These are phyloP conservation scores for Chalaropsis ovoidea DNA, from an alignment of 2,329 filamentous ascomycete species.

Conservation along the genomic window DNA sequence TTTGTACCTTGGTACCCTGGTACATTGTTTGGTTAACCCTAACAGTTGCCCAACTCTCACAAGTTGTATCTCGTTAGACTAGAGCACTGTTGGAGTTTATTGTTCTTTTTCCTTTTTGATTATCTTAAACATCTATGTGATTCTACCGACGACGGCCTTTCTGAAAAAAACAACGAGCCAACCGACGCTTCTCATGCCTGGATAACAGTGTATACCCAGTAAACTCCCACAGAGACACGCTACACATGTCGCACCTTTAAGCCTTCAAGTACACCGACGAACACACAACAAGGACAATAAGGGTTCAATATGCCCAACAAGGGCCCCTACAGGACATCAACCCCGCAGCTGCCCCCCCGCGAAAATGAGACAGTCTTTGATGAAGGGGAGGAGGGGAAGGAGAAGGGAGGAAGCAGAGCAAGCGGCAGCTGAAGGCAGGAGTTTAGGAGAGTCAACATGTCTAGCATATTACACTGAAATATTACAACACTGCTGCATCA, in stretches of 20 bases:
- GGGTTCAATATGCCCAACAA: not conserved
- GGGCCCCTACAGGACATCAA: not conserved
- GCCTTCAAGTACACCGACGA: not conserved
- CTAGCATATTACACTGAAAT: not conserved
- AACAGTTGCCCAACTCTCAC: too few relatives aligned
- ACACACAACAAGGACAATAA: not conserved
- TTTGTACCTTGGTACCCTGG: too few relatives aligned
- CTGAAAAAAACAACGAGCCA: too few relatives aligned
- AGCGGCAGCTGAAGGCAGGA: not conserved
- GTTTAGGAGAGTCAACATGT: not conserved
- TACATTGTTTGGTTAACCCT: too few relatives aligned
- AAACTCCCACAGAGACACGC: too few relatives aligned
- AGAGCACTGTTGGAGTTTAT: not conserved
- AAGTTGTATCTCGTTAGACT: not conserved
- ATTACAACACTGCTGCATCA: not conserved
- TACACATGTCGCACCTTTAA: not conserved
- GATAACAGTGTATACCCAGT: too few relatives aligned
- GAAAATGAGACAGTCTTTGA: conserved; percentile 3
- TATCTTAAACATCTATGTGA: too few relatives aligned
- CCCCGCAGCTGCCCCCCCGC: not conserved
- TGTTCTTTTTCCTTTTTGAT: not conserved
- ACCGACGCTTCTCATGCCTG: too few relatives aligned
- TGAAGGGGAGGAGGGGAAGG: not conserved
- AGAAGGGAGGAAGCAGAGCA: not conserved
- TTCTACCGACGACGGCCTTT: too few relatives aligned